Percentiles rank a stretch among this genome's conserved stretches.
These are phyloP conservation scores for Aurinia saxatilis DNA, from an alignment of 345 rosid genomes.

Conservation along the genomic window DNA sequence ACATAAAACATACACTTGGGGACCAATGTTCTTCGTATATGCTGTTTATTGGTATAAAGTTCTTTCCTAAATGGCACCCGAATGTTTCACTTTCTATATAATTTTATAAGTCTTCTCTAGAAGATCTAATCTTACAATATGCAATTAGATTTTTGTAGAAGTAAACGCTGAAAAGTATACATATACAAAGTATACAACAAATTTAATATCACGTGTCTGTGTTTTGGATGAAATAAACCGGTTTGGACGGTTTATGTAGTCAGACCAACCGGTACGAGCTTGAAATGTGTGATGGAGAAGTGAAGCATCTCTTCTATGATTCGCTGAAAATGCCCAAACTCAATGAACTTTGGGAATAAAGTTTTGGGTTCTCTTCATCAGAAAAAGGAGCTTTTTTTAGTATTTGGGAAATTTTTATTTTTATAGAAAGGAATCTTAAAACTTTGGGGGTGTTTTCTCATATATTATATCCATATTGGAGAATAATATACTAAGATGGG, in stretches of 20 bases:
- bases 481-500: neutral
- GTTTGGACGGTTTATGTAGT: neutral
- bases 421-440: neutral
- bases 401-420: conserved; percentile 1
- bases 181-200: neutral
- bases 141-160: neutral
- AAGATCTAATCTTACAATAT: neutral
- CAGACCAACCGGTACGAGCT: neutral
- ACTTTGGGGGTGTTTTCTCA: neutral
- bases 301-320: conserved; percentile 20
- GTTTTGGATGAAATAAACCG: neutral
- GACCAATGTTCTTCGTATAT: conserved; percentile 9
- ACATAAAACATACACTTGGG: neutral
- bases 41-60: conserved; percentile 6
- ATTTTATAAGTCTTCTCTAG: neutral
- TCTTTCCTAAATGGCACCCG: conserved; percentile 4
- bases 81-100: conserved; percentile 1
- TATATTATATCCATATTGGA: neutral
- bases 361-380: conserved; percentile 19
- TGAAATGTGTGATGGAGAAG: conserved; percentile 10
- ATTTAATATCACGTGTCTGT: conserved; percentile 1
- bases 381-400: conserved; percentile 13
- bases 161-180: neutral
- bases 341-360: conserved; percentile 20
- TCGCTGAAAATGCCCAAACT: conserved; percentile 23